Percentiles rank a stretch among this genome's conserved stretches.
phyloP scores from a whole-genome alignment of 805 yeast genomes.

The Blastobotrys terrestris region DNA sequence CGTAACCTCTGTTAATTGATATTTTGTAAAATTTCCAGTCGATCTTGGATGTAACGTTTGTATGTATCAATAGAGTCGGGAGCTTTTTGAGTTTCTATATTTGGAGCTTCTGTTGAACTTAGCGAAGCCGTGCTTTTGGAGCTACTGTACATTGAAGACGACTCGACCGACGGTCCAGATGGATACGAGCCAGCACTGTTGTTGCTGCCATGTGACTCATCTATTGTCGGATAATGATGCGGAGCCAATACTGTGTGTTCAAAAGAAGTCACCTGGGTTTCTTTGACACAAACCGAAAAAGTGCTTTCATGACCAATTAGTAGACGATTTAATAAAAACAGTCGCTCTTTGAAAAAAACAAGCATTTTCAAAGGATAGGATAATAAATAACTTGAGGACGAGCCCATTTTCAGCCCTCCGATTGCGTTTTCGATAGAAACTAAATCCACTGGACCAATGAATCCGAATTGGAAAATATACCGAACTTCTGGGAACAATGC shows the following conservation, averaged over 20 bases:
- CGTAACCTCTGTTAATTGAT: not conserved
- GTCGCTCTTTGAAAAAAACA: slow-evolving; percentile 27
- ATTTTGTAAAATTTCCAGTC: slow-evolving; percentile 20
- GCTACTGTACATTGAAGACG: slow-evolving; percentile 6
- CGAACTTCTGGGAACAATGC: slow-evolving; percentile 35
- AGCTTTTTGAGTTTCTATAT: not conserved
- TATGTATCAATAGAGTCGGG: slow-evolving; percentile 12
- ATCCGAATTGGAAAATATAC: slow-evolving; percentile 32
- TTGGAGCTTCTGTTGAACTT: not conserved
- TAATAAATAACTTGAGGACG: slow-evolving; percentile 9
- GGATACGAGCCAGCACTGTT: not conserved
- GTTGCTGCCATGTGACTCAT: slow-evolving; percentile 3
- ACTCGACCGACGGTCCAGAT: slow-evolving; percentile 2
- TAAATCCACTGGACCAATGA: slow-evolving; percentile 33
- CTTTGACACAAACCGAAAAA: slow-evolving; percentile 17
- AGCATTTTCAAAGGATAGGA: slow-evolving; percentile 28
- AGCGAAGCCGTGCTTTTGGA: slow-evolving; percentile 3
- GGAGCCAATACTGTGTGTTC: slow-evolving; percentile 14
- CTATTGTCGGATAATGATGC: slow-evolving; percentile 15
- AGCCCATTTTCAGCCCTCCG: slow-evolving; percentile 4
- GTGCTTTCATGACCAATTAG: slow-evolving; percentile 16
- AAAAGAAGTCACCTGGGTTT: slow-evolving; percentile 27
- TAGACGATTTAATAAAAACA: slow-evolving; percentile 17
- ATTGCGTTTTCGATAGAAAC: slow-evolving; percentile 20
- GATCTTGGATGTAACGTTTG: slow-evolving; percentile 19